Percentiles rank a stretch among this genome's conserved stretches.
Conservation (phyloP, 2,329 filamentous ascomycete species). For the Epicoccum nigrum region DNA sequence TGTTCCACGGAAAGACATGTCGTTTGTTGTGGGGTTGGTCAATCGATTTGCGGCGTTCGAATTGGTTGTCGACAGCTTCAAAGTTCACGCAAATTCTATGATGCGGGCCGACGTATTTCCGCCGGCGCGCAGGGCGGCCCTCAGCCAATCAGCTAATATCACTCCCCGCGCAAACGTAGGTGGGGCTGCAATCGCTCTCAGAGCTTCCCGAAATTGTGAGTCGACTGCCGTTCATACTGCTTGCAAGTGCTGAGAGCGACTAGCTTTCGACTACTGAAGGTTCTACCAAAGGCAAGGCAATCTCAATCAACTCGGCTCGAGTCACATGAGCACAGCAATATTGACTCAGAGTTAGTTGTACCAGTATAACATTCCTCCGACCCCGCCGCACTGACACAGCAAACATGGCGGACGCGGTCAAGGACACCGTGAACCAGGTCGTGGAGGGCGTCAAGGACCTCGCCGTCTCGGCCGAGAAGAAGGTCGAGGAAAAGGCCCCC, state of each 20-base stretch:
- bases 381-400: conserved; percentile 27
- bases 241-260: conserved; percentile 9
- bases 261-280: conserved; percentile 12
- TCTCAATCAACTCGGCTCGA: conserved; percentile 13
- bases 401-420: conserved; percentile 57
- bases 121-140: too few species aligned
- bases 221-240: conserved; percentile 17
- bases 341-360: conserved; percentile 37
- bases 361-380: conserved; percentile 26
- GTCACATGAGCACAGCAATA: conserved; percentile 12
- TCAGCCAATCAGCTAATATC: not conserved
- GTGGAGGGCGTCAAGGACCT: conserved; percentile 67
- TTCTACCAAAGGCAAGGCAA: conserved; percentile 4
- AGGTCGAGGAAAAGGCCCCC: conserved; percentile 33
- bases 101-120: too few species aligned
- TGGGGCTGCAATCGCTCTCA: conserved; percentile 31
- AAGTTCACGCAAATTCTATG: conserved; percentile 28
- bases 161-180: not conserved
- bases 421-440: conserved; percentile 56
- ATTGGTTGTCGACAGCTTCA: conserved; percentile 26
- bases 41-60: conserved; percentile 37
- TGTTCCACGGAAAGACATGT: conserved; percentile 67
- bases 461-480: conserved; percentile 52
- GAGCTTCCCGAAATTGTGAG: conserved; percentile 33
- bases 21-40: conserved; percentile 38